Evolutionary conservation across 2,329 filamentous ascomycete genomes (phyloP).

Genomic region (Cladosporium velox): DNA sequence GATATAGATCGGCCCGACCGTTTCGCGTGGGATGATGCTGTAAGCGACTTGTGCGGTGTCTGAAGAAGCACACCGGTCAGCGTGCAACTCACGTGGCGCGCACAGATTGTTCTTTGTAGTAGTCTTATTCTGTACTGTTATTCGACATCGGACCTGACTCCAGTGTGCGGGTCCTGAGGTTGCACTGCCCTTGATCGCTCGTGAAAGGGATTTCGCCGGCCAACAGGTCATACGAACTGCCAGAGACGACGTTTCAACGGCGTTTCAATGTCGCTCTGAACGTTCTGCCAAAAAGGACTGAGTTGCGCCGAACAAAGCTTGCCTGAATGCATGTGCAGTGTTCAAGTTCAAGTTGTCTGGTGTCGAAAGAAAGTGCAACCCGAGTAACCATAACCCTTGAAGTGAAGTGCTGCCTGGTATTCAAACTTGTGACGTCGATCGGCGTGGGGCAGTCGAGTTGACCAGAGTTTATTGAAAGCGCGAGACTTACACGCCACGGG

Average conservation of each 20-base stretch:
- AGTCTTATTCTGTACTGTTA: background rate
- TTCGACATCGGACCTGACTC: background rate
- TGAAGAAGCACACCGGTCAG: conserved; percentile 2
- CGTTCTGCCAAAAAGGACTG: background rate
- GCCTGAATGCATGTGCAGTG: no score
- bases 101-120: background rate
- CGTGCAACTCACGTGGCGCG: background rate
- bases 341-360: no score
- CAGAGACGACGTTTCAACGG: no score
- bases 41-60: background rate
- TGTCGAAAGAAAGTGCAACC: background rate
- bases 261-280: background rate
- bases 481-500: background rate
- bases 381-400: background rate
- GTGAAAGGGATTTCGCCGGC: background rate
- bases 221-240: no score
- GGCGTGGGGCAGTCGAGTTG: background rate
- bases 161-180: background rate
- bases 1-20: background rate
- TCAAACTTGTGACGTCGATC: background rate
- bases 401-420: background rate
- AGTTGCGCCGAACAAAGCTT: background rate
- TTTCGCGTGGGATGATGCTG: background rate
- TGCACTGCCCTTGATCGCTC: background rate
- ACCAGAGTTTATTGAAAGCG: background rate